phyloP scores from a whole-genome alignment of 805 yeast species.

The Wickerhamomyces rabaulensis region DNA sequence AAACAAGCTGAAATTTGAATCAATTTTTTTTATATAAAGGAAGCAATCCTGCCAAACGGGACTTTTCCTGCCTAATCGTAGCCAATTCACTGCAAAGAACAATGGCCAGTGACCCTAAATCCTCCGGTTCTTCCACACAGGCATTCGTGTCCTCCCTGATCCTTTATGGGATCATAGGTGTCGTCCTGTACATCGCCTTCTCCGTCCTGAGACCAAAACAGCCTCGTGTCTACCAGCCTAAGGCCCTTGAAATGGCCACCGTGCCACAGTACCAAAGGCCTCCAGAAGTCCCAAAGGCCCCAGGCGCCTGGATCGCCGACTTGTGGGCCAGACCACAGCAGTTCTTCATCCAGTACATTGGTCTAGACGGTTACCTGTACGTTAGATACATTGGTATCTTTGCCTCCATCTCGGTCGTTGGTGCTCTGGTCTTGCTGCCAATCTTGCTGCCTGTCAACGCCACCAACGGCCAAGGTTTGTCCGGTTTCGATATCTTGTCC shows the following conservation, averaged over 20 bases:
- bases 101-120: conserved; percentile 1
- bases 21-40: neutral
- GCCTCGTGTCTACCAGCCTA: conserved; percentile 77
- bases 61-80: too few relatives aligned
- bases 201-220: conserved; percentile 57
- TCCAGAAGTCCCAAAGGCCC: conserved; percentile 37
- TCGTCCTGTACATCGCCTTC: conserved; percentile 57
- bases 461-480: conserved; percentile 49
- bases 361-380: conserved; percentile 75
- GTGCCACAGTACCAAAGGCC: conserved; percentile 36
- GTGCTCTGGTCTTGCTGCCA: conserved; percentile 58
- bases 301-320: conserved; percentile 51
- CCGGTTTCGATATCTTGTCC: conserved; percentile 62
- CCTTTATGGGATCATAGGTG: conserved; percentile 55
- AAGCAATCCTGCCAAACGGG: neutral
- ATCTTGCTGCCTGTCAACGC: conserved; percentile 71
- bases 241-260: conserved; percentile 51
- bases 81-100: neutral
- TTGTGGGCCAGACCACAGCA: conserved; percentile 52
- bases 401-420: conserved; percentile 44
- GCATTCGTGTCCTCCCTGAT: conserved; percentile 73
- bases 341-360: conserved; percentile 62
- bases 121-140: conserved; percentile 54
- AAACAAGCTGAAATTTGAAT: conserved; percentile 2
- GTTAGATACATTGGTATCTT: conserved; percentile 58